Percentiles rank a stretch among this genome's conserved stretches.
These are phyloP conservation scores for Heliamphora exappendiculata DNA, from an alignment of 148 eudicot species.

Conservation along the genomic window DNA sequence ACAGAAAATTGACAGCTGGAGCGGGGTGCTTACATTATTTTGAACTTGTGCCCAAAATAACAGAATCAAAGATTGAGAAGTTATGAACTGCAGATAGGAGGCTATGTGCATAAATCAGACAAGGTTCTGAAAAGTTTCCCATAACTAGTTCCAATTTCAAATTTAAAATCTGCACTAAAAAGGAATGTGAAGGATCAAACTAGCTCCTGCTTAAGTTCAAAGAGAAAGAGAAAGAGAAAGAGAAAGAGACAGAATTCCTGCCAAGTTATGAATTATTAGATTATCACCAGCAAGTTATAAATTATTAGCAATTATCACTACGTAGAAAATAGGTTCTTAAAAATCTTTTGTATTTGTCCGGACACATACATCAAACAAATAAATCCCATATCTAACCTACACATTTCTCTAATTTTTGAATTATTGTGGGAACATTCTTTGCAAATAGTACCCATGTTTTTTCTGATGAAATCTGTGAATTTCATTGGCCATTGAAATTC, in stretches of 20 bases:
- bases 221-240: background rate
- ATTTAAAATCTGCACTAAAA: background rate
- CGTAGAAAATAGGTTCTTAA: too few species aligned
- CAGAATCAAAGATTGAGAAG: background rate
- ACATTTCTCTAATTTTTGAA: too few species aligned
- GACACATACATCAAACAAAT: too few species aligned
- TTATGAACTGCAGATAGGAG: slow-evolving; percentile 4
- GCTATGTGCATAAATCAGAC: background rate
- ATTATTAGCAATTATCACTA: too few species aligned
- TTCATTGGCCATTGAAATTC: too few species aligned
- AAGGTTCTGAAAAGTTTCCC: background rate
- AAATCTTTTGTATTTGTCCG: too few species aligned
- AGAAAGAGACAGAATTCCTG: background rate
- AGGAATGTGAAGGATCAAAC: background rate
- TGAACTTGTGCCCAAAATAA: background rate
- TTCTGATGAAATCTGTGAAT: too few species aligned
- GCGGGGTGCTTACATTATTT: background rate
- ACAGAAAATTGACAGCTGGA: background rate
- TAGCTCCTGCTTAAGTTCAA: background rate
- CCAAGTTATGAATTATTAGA: background rate
- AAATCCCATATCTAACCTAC: too few species aligned
- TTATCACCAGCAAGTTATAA: too few species aligned
- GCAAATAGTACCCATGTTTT: too few species aligned
- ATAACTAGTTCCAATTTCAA: too few species aligned
- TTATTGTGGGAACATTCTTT: too few species aligned